Evolutionary conservation across 371 early-diverging fungal genomes (phyloP).

Genomic region (Syncephalis fuscata): DNA sequence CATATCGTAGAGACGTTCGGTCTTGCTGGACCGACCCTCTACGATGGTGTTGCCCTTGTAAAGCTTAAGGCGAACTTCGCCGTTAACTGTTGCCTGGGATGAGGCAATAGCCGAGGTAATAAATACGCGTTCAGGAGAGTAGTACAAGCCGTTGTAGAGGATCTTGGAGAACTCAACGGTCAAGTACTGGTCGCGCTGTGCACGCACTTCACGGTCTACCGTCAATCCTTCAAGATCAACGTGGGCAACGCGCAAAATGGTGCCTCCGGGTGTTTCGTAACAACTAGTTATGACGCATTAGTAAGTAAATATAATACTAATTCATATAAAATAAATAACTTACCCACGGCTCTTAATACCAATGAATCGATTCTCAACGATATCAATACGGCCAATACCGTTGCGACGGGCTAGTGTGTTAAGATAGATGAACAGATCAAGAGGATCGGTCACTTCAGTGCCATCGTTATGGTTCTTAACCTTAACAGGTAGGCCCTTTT

Average conservation of each 20-base stretch:
- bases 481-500: slow-evolving; percentile 73
- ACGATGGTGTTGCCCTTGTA: slow-evolving; percentile 88
- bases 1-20: slow-evolving; percentile 81
- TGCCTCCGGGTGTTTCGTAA: slow-evolving; percentile 96
- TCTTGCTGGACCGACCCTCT: slow-evolving; percentile 72
- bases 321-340: no score
- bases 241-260: slow-evolving; percentile 86
- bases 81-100: slow-evolving; percentile 74
- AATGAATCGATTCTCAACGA: slow-evolving; percentile 96
- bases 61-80: slow-evolving; percentile 82
- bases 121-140: slow-evolving; percentile 88
- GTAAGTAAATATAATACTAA: no score
- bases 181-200: slow-evolving; percentile 74
- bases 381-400: slow-evolving; percentile 94
- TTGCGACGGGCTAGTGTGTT: slow-evolving; percentile 91
- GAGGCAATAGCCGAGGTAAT: slow-evolving; percentile 59
- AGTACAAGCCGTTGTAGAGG: slow-evolving; percentile 91
- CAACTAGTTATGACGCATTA: slow-evolving; percentile 41
- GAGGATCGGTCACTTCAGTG: slow-evolving; percentile 40
- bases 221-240: slow-evolving; percentile 90
- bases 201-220: slow-evolving; percentile 88
- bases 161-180: slow-evolving; percentile 51
- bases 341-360: slow-evolving; percentile 93
- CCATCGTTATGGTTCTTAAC: slow-evolving; percentile 67
- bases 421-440: slow-evolving; percentile 84